Evolutionary conservation across 495 filamentous ascomycete genomes (phyloP).

Genomic region (Penicillium longicatenatum): DNA sequence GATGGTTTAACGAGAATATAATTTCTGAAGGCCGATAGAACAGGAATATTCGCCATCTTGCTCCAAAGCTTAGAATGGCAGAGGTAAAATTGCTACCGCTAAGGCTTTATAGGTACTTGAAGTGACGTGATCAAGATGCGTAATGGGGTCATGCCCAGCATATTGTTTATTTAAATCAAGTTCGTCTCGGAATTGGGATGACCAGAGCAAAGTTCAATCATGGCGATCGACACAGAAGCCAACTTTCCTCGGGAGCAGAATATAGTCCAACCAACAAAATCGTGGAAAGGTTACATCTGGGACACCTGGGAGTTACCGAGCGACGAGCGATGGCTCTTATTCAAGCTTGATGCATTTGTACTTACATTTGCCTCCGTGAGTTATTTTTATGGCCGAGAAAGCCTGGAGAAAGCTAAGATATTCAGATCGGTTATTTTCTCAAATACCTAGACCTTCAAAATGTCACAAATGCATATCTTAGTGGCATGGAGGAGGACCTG

Average conservation of each 20-base stretch:
- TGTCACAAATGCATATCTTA: slow-evolving; percentile 51
- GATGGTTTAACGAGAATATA: background rate
- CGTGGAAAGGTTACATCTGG: slow-evolving; percentile 49
- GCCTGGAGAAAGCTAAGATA: background rate
- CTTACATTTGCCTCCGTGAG: slow-evolving; percentile 46
- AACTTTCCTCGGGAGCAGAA: background rate
- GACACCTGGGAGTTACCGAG: slow-evolving; percentile 54
- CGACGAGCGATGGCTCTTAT: slow-evolving; percentile 54
- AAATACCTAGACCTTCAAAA: slow-evolving; percentile 55
- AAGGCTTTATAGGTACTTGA: background rate
- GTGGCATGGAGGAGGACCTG: slow-evolving; percentile 45
- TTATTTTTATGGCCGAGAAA: background rate
- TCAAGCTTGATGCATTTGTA: slow-evolving; percentile 56
- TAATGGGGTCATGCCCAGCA: slow-evolving; percentile 5
- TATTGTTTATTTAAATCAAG: background rate
- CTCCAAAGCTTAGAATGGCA: background rate
- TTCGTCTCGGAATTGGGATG: background rate
- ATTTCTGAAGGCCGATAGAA: background rate
- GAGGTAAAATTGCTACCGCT: background rate
- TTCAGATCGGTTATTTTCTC: slow-evolving; percentile 49
- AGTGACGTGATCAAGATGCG: slow-evolving; percentile 7
- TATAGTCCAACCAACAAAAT: slow-evolving; percentile 7
- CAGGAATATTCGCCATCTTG: background rate
- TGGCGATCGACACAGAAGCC: slow-evolving; percentile 8
- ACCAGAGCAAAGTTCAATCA: background rate